These are phyloP conservation scores for Cytospora chrysosperma DNA, from an alignment of 2,329 filamentous ascomycete genomes.

Conservation along the genomic window DNA sequence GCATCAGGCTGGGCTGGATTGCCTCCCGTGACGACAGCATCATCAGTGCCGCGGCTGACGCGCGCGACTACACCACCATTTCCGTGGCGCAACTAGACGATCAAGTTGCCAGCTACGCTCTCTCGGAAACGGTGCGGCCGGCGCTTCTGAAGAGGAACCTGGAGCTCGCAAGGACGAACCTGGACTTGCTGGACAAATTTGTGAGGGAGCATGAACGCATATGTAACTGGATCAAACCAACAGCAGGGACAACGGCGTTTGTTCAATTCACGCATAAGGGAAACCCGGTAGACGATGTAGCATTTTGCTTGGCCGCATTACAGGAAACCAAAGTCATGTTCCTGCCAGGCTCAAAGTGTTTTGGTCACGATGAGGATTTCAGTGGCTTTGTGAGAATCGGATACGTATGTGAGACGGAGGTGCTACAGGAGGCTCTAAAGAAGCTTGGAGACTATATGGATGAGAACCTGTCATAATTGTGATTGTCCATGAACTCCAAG, in stretches of 20 bases:
- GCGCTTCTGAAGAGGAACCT: slow-evolving; percentile 53
- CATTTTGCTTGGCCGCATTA: slow-evolving; percentile 67
- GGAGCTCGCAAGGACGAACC: slow-evolving; percentile 65
- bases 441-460: slow-evolving; percentile 43
- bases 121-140: slow-evolving; percentile 49
- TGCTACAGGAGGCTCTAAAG: slow-evolving; percentile 65
- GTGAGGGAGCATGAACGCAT: slow-evolving; percentile 62
- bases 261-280: slow-evolving; percentile 63
- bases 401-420: slow-evolving; percentile 69
- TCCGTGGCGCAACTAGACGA: slow-evolving; percentile 83
- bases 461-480: slow-evolving; percentile 31
- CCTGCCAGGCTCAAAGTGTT: slow-evolving; percentile 70
- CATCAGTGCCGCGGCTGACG: slow-evolving; percentile 61
- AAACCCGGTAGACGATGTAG: slow-evolving; percentile 67
- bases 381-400: slow-evolving; percentile 71
- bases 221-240: slow-evolving; percentile 71
- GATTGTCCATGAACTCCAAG: too few relatives aligned
- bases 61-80: slow-evolving; percentile 82
- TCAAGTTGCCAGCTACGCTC: slow-evolving; percentile 71
- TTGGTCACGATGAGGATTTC: slow-evolving; percentile 66
- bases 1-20: slow-evolving; percentile 81
- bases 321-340: slow-evolving; percentile 71
- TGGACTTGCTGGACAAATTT: slow-evolving; percentile 65
- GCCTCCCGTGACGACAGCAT: slow-evolving; percentile 63
- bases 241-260: slow-evolving; percentile 78